Evolutionary conservation across 1,284 basidiomycete species (phyloP), one percentile per base, ranked within the genome.

Genomic region (Grifola frondosa): DNA sequence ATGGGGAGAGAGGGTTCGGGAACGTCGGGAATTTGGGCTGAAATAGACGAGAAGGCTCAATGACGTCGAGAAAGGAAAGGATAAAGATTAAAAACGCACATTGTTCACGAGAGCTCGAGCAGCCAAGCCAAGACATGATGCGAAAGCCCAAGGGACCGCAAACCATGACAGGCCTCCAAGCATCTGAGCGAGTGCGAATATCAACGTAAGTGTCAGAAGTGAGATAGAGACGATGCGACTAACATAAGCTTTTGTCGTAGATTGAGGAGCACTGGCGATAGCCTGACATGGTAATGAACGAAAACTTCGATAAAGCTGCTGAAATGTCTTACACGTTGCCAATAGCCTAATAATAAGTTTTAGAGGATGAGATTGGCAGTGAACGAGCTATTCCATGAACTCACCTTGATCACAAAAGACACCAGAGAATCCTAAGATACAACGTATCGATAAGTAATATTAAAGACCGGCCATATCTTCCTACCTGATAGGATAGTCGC

Each of bases 111-210:
- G 65, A 1, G 72, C 78, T n/a, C 77, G 64, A 0, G 77, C 77
- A 15, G 74, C 70, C 6, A 81, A 64, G 6, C 80, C 80, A 40
- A 81, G 64, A 40, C 75, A 75, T 20, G 78, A 78, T 2, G 75
- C 78, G 50, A 80, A 80, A 0, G 73, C 69, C 61, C 76, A 78
- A 5, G 80, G 80, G 4, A 82, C 74, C 4, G 77, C 75, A 44
- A 81, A 81, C 80, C 81, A 83, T 0, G 78, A 78, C 19, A 78
- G 54, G 5, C 78, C 80, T 10, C 80, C 81, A 11, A 82, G 66
- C 66, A 82, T 75, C 72, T 75, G 38, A 20, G 26, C 23, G 17
- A 6, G 17, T 37, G 12, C 32, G 25, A 25, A 23, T 40, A 22
- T 17, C 24, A 11, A 30, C 17, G n/a, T 21, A 15, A 16, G 19